A percentile compares a stretch with the other conserved stretches of the same genome.
Evolutionary conservation across 495 filamentous ascomycete genomes (phyloP).

Genomic region (Elasticomyces elasticus): DNA sequence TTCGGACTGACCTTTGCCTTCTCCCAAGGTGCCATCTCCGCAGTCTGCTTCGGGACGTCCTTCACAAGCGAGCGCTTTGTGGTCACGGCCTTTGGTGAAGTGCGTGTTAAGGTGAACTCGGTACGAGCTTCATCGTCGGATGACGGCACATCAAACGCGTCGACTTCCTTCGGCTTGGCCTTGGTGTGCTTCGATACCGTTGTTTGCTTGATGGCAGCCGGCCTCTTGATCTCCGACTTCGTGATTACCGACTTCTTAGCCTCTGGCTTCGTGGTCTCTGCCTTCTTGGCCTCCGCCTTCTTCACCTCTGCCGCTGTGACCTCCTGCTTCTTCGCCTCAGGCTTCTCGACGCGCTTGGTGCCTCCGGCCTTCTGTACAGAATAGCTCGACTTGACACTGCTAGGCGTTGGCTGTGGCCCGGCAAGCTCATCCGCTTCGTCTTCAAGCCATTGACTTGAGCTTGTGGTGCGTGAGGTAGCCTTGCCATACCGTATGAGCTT

Average conservation of each 20-base stretch:
- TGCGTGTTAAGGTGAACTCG: background rate
- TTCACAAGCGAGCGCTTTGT: constrained; percentile 3
- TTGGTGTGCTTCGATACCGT: background rate
- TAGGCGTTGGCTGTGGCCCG: background rate
- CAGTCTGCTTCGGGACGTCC: background rate
- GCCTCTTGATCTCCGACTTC: too few relatives aligned
- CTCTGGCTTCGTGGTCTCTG: background rate
- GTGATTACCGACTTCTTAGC: too few relatives aligned
- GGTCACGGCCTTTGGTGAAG: constrained; percentile 1
- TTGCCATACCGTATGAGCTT: constrained; percentile 14
- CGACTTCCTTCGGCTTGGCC: background rate
- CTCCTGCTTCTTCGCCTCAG: background rate
- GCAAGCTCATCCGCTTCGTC: background rate
- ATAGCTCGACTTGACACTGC: background rate
- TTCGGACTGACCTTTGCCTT: background rate
- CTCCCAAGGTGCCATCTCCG: constrained; percentile 16
- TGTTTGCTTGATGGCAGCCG: background rate
- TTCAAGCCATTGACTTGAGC: background rate
- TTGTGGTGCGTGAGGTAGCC: background rate
- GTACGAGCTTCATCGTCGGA: constrained; percentile 24
- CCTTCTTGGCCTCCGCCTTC: too few relatives aligned
- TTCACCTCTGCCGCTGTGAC: background rate
- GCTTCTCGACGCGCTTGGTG: background rate
- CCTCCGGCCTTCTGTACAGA: background rate
- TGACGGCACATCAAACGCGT: constrained; percentile 27